Evolutionary conservation across 179 eudicot genomes (phyloP), one percentile per base, ranked within the genome.

Genomic region (Silene noctiflora): DNA sequence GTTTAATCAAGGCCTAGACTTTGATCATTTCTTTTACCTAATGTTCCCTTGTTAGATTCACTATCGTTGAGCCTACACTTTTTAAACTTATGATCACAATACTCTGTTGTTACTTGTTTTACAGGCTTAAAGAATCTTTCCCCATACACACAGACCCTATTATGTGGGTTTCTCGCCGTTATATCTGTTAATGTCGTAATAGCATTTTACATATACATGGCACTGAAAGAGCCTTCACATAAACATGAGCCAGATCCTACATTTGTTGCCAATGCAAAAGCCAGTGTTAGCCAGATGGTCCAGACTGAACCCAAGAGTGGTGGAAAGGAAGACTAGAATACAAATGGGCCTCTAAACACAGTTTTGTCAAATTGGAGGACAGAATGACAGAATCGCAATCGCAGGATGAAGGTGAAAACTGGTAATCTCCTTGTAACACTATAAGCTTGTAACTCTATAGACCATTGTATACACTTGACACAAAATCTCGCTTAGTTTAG

Each of bases 221-320:
- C 98, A 35, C 76, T 94, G 91, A 91, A 83, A 86, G 96, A 94
- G 85, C 94, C 97, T 46, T 81, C 89, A 7, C 79, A 77, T 66
- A 89, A 92, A 83, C 98, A 90, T 46, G 86, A 88, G 75, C 98
- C 98, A 20, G 96, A 91, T 86, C 88, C 91, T 68, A 74, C 83
- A 51, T 94, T 91, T 75, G 76, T 94, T 14, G 95, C 98, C 48
- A 83, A 81, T 27, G 98, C 98, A 68, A 88, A 85, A 82, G 96
- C 98, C 71, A 94, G 98, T 78, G 58, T 89, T 44, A 86, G 71
- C 59, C 91, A 51, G 58, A 51, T 16, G 58, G 58, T 51, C n/a
- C 19, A 83, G 81, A 22, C 83, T 3, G 79, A 74, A 76, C 78
- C 86, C 19, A 78, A 21, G 61, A 83, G 76, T 33, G 79, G 21